These are phyloP conservation scores for Schizonepeta tenuifolia DNA, from an alignment of 257 asterid species.

Conservation along the genomic window DNA sequence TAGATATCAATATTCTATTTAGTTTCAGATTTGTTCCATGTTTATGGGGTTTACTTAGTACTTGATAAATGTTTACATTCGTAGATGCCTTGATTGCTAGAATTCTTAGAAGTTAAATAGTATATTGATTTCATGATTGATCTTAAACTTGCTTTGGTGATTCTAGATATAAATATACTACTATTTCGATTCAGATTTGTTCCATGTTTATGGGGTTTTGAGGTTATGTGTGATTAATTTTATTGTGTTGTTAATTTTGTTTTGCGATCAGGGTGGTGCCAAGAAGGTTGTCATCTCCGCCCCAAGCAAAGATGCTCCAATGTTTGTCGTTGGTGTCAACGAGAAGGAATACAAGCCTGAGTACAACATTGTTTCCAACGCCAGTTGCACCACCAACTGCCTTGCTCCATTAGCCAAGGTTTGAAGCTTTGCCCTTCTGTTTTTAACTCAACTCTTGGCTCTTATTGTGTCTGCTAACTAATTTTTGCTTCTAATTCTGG, in stretches of 20 bases:
- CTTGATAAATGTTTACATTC: not conserved
- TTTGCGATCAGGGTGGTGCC: constrained; percentile 71
- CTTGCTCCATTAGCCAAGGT: constrained; percentile 87
- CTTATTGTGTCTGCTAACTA: not conserved
- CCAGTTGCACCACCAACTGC: constrained; percentile 86
- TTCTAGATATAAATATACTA: too few species aligned
- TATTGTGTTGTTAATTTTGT: not conserved
- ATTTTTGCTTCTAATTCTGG: not conserved
- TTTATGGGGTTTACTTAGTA: too few species aligned
- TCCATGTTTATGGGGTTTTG: not conserved
- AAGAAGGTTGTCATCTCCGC: constrained; percentile 88
- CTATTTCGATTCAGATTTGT: too few species aligned
- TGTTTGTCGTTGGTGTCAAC: constrained; percentile 80
- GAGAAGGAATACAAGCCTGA: constrained; percentile 80
- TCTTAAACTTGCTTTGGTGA: too few species aligned
- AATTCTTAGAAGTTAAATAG: not conserved
- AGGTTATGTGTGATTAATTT: not conserved
- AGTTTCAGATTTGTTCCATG: too few species aligned
- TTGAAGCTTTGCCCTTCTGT: not conserved
- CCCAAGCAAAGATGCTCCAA: constrained; percentile 83
- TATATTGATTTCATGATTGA: too few species aligned
- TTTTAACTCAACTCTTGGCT: not conserved
- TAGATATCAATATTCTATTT: too few species aligned
- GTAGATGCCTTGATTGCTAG: not conserved
- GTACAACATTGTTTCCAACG: constrained; percentile 68